These are phyloP conservation scores for Lactarius akahatsu DNA, from an alignment of 768 basidiomycete species.

Conservation along the genomic window DNA sequence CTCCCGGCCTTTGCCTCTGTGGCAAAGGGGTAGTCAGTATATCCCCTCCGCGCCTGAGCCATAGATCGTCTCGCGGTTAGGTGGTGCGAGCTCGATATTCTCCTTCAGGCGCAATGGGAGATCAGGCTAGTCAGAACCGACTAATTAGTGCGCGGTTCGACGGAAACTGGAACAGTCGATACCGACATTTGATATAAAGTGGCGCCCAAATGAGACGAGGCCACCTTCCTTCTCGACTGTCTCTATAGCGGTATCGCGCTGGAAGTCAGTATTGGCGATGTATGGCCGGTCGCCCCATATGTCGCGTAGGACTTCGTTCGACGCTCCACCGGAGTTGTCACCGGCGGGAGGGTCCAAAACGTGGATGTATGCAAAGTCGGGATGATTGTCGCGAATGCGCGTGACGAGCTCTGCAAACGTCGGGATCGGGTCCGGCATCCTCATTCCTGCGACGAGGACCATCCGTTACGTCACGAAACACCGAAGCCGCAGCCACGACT, in stretches of 20 bases:
- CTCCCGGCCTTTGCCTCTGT: neutral
- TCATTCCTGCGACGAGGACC: slow-evolving; percentile 6
- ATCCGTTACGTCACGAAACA: neutral
- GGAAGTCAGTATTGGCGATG: slow-evolving; percentile 33
- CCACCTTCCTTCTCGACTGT: slow-evolving; percentile 22
- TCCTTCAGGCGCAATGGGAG: slow-evolving; percentile 24
- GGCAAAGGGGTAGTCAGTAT: slow-evolving; percentile 29
- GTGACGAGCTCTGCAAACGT: slow-evolving; percentile 34
- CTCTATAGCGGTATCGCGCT: slow-evolving; percentile 29
- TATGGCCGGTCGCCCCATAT: slow-evolving; percentile 32
- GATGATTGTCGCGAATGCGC: slow-evolving; percentile 29
- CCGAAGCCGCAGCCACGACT: neutral
- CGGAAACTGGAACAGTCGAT: neutral
- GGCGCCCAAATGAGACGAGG: slow-evolving; percentile 24
- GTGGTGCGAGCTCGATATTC: neutral
- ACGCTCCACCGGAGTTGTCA: slow-evolving; percentile 7
- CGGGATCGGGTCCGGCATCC: slow-evolving; percentile 32
- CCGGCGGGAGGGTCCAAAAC: slow-evolving; percentile 33
- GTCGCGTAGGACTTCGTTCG: slow-evolving; percentile 31
- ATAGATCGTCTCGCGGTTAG: slow-evolving; percentile 2
- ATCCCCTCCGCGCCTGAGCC: slow-evolving; percentile 17
- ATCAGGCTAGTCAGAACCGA: slow-evolving; percentile 22
- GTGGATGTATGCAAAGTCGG: slow-evolving; percentile 34
- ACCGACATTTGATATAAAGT: slow-evolving; percentile 23
- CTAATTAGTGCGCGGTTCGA: neutral